phyloP scores from a whole-genome alignment of 176 grass and related monocot genomes.

The Sorghum bicolor region Sorghum_bicolor_NCBIv3 NC_012870.2:31327501-31328000 shows the following conservation, averaged over 20 bases:
- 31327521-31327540: slow-evolving; percentile 54
- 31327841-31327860: too few species aligned
- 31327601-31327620: slow-evolving; percentile 23
- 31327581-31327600: slow-evolving; percentile 34
- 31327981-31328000: too few species aligned
- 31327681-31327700: slow-evolving; percentile 72
- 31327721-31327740: slow-evolving; percentile 16
- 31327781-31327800: background rate
- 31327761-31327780: background rate
- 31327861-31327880: background rate
- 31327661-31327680: slow-evolving; percentile 57
- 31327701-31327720: slow-evolving; percentile 41
- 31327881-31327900: too few species aligned
- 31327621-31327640: background rate
- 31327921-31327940: too few species aligned
- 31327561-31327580: slow-evolving; percentile 61
- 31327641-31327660: slow-evolving; percentile 32
- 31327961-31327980: too few species aligned
- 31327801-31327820: too few species aligned
- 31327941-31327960: too few species aligned
- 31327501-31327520: background rate
- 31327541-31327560: slow-evolving; percentile 57
- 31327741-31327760: background rate
- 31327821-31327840: too few species aligned
- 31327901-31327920: too few species aligned